Conservation (phyloP, 176 grass and related monocot species). For the Phyllostachys edulis region DNA sequence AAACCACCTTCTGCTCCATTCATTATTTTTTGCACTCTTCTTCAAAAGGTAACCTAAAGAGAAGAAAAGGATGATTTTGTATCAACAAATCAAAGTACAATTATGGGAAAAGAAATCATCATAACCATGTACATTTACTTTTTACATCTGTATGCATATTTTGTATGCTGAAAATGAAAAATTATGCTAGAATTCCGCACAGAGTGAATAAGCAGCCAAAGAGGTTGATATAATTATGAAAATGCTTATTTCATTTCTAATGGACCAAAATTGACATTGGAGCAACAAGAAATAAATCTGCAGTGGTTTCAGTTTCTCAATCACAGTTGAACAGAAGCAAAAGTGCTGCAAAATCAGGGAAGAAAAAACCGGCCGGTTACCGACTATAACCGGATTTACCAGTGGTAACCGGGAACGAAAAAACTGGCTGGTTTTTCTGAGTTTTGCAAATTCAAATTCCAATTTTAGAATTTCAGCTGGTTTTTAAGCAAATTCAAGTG, state of each 20-base stretch:
- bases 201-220: neutral
- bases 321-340: neutral
- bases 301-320: neutral
- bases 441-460: too few species aligned
- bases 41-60: conserved; percentile 81
- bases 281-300: conserved; percentile 5
- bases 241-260: conserved; percentile 13
- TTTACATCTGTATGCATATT: neutral
- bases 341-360: conserved; percentile 17
- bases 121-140: neutral
- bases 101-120: conserved; percentile 2
- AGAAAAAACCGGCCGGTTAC: too few species aligned
- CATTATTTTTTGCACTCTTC: conserved; percentile 94
- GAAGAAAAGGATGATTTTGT: conserved; percentile 4
- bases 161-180: neutral
- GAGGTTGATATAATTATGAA: neutral
- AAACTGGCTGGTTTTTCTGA: too few species aligned
- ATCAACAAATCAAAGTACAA: conserved; percentile 14
- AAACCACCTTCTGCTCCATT: conserved; percentile 91
- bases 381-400: too few species aligned
- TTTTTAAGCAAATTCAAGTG: too few species aligned
- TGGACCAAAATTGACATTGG: neutral
- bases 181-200: neutral
- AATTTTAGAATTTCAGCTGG: too few species aligned
- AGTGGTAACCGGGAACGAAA: too few species aligned